Conservation (phyloP, 2,329 filamentous ascomycete genomes). For the Sporothrix sp. region DNA sequence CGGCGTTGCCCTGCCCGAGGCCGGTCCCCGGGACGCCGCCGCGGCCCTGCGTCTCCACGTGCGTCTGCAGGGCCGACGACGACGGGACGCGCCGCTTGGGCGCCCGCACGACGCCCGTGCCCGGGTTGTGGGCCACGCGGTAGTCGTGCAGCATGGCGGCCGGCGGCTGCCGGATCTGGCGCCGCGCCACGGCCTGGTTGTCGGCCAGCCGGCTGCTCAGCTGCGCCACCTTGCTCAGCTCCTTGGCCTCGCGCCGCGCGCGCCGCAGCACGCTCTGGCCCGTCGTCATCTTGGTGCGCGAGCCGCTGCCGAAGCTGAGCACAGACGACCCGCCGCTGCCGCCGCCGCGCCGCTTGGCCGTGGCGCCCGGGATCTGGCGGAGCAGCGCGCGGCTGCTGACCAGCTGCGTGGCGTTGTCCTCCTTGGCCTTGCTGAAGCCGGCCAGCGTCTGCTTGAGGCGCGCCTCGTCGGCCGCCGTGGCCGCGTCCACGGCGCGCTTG, state of each 20-base stretch:
- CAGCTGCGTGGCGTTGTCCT: conserved; percentile 47
- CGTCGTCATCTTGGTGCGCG: conserved; percentile 41
- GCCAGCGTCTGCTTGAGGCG: conserved; percentile 48
- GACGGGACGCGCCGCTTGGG: conserved; percentile 15
- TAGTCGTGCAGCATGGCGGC: conserved; percentile 44
- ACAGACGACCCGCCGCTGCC: conserved; percentile 24
- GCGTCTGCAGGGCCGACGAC: conserved; percentile 14
- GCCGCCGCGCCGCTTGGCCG: conserved; percentile 13
- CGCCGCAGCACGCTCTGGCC: conserved; percentile 46
- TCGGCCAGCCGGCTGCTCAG: conserved; percentile 34
- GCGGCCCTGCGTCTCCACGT: conserved; percentile 17
- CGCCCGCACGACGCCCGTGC: conserved; percentile 16
- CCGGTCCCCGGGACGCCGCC: conserved; percentile 19
- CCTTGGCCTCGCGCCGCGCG: conserved; percentile 45
- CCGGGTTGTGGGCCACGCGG: conserved; percentile 29
- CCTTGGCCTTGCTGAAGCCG: conserved; percentile 47
- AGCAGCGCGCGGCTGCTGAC: conserved; percentile 34
- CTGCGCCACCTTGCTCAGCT: conserved; percentile 40
- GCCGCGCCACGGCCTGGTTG: conserved; percentile 24
- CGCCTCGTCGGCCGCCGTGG: conserved; percentile 45
- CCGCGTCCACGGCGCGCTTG: conserved; percentile 52
- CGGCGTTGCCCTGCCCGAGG: conserved; percentile 5
- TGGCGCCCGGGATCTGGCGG: conserved; percentile 25
- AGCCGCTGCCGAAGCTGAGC: conserved; percentile 37
- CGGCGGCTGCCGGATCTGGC: conserved; percentile 41